phyloP scores from a whole-genome alignment of 2,329 filamentous ascomycete species.

The Paecilomyces sp. region DNA sequence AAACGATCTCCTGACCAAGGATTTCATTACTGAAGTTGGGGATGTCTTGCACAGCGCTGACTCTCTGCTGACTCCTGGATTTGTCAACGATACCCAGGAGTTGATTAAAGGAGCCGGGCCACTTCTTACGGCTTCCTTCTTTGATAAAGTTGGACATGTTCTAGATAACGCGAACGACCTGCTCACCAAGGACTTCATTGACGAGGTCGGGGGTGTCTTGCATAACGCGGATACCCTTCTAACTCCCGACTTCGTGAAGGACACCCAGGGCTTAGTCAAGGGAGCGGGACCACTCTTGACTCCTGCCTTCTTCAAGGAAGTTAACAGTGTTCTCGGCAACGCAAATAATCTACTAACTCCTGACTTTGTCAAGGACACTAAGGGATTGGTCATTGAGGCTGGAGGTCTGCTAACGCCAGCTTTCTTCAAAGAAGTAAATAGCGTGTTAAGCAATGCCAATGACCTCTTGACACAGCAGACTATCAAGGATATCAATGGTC shows the following conservation, averaged over 20 bases:
- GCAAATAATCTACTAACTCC: slow-evolving; percentile 15
- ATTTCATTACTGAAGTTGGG: slow-evolving; percentile 4
- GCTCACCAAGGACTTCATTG: slow-evolving; percentile 10
- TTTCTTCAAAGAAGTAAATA: slow-evolving; percentile 16
- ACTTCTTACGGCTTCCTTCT: slow-evolving; percentile 13
- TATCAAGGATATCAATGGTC: no score
- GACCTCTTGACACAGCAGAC: no score
- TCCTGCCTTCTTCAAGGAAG: slow-evolving; percentile 11
- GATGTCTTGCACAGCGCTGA: slow-evolving; percentile 20
- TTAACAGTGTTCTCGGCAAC: slow-evolving; percentile 12
- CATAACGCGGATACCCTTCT: slow-evolving; percentile 20
- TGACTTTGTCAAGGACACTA: slow-evolving; percentile 11
- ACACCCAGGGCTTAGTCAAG: background rate
- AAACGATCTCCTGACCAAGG: no score
- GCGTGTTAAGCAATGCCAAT: background rate
- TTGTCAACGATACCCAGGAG: slow-evolving; percentile 7
- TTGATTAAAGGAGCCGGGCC: slow-evolving; percentile 16
- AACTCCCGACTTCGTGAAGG: slow-evolving; percentile 8
- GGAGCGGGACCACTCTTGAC: no score
- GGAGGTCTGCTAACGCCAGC: slow-evolving; percentile 16
- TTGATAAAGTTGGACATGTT: slow-evolving; percentile 7
- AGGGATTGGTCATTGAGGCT: slow-evolving; percentile 14
- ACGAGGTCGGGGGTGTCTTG: slow-evolving; percentile 22
- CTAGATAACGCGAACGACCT: no score
- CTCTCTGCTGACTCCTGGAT: slow-evolving; percentile 13